Conservation (phyloP, 2,329 filamentous ascomycete genomes). For the Plectosphaerella cucumerina region DNA sequence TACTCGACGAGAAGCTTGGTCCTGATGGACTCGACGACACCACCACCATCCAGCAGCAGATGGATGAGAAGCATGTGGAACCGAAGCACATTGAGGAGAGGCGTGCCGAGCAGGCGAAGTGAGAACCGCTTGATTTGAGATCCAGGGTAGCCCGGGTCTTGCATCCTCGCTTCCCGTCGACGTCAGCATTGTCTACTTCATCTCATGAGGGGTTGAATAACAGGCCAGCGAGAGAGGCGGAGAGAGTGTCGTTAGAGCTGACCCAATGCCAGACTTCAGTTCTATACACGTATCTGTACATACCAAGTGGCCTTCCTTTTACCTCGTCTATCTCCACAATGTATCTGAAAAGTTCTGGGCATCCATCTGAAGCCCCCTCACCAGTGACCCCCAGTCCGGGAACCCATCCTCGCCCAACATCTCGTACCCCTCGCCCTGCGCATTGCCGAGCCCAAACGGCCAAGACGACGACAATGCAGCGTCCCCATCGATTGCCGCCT, state of each 20-base stretch:
- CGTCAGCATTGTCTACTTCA: too few species aligned
- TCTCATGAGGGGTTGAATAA: too few species aligned
- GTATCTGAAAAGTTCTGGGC: slow-evolving; percentile 15
- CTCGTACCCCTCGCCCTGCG: slow-evolving; percentile 6
- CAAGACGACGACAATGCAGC: neutral
- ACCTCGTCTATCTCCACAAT: neutral
- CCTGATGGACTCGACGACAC: neutral
- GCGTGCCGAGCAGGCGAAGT: neutral
- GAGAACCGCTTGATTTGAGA: neutral
- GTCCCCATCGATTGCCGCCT: neutral
- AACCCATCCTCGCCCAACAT: slow-evolving; percentile 9
- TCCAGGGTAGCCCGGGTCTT: too few species aligned
- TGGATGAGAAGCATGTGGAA: neutral
- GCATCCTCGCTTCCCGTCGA: too few species aligned
- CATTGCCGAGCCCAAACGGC: neutral
- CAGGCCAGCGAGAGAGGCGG: too few species aligned
- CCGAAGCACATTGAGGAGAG: neutral
- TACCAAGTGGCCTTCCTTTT: too few species aligned
- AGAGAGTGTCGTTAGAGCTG: too few species aligned
- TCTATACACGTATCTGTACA: too few species aligned
- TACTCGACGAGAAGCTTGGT: slow-evolving; percentile 14
- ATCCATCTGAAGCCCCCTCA: slow-evolving; percentile 24
- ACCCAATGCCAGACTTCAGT: too few species aligned
- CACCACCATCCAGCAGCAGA: neutral
- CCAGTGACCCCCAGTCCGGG: slow-evolving; percentile 21